phyloP scores from a whole-genome alignment of 2,329 filamentous ascomycete species.

The Westerdykella aurantiaca region DNA sequence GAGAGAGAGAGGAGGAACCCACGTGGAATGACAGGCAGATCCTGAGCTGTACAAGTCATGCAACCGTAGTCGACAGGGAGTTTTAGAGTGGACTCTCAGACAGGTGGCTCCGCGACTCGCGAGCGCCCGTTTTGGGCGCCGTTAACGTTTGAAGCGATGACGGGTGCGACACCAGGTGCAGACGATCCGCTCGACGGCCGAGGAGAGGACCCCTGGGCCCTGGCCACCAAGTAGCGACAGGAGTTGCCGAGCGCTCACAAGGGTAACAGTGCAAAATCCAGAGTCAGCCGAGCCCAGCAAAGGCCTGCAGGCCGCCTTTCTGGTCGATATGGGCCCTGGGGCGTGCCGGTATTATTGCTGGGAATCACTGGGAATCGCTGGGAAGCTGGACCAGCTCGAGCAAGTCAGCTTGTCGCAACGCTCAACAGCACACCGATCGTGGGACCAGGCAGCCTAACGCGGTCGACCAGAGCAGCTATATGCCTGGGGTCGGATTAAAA shows the following conservation, averaged over 20 bases:
- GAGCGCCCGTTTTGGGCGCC: conserved; percentile 35
- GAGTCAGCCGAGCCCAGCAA: conserved; percentile 27
- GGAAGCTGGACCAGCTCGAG: conserved; percentile 16
- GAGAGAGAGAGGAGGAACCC: conserved; percentile 19
- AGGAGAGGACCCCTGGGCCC: too few species aligned
- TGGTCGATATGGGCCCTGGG: conserved; percentile 21
- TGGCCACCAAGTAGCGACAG: conserved; percentile 21
- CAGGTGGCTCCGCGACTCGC: conserved; percentile 33
- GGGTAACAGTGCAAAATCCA: conserved; percentile 15
- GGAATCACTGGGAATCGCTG: conserved; percentile 11
- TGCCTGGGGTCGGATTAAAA: not conserved
- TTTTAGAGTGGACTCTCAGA: conserved; percentile 35
- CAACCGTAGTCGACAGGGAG: conserved; percentile 26
- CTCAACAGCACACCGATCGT: not conserved
- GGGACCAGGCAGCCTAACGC: not conserved
- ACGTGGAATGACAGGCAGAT: conserved; percentile 34
- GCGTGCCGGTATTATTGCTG: too few species aligned
- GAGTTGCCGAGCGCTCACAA: conserved; percentile 23
- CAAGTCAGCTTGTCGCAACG: not conserved
- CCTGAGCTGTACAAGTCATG: conserved; percentile 28
- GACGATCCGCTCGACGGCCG: conserved; percentile 24
- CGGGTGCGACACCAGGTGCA: conserved; percentile 31
- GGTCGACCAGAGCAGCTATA: not conserved
- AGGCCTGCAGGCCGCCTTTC: conserved; percentile 25
- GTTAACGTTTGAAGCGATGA: conserved; percentile 35